Percentiles rank a stretch among this genome's conserved stretches.
These are phyloP conservation scores for Sporothrix brasiliensis DNA, from an alignment of 2,329 filamentous ascomycete species.

Conservation along the genomic window DNA sequence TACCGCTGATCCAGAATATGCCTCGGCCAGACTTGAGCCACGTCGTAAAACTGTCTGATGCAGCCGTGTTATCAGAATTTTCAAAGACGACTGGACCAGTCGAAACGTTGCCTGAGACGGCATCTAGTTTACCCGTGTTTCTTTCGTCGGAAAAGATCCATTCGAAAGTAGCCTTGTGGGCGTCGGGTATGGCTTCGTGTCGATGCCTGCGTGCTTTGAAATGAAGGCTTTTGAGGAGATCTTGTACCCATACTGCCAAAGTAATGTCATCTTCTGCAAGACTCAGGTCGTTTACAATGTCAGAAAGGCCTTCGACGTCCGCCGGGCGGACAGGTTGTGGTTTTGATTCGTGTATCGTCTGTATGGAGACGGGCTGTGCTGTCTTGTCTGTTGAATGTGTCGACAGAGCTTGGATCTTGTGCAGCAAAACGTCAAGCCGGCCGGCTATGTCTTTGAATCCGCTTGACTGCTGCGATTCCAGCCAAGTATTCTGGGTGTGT, in stretches of 20 bases:
- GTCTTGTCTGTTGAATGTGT: neutral
- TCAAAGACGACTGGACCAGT: too few species aligned
- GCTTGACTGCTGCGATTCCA: neutral
- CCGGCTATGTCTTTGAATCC: neutral
- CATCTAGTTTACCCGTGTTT: neutral
- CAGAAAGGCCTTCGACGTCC: neutral
- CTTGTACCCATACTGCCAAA: neutral
- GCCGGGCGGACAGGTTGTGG: neutral
- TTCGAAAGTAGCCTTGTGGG: constrained; percentile 24
- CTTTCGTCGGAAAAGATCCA: constrained; percentile 19
- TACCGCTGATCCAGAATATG: constrained; percentile 31
- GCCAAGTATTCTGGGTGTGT: neutral
- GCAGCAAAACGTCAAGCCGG: neutral
- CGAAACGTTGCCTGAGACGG: too few species aligned
- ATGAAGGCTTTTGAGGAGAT: neutral
- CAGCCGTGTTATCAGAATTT: neutral
- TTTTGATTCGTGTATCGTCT: too few species aligned
- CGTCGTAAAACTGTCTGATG: neutral
- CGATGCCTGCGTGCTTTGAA: constrained; percentile 3
- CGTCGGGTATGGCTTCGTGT: constrained; percentile 19
- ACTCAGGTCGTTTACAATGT: constrained; percentile 4
- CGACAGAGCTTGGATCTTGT: constrained; percentile 4
- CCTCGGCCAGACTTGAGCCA: constrained; percentile 25
- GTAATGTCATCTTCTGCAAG: constrained; percentile 9
- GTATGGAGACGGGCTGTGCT: too few species aligned